These are phyloP conservation scores for Lonicera japonica DNA, from an alignment of 129 eudicot species.

Conservation along the genomic window DNA sequence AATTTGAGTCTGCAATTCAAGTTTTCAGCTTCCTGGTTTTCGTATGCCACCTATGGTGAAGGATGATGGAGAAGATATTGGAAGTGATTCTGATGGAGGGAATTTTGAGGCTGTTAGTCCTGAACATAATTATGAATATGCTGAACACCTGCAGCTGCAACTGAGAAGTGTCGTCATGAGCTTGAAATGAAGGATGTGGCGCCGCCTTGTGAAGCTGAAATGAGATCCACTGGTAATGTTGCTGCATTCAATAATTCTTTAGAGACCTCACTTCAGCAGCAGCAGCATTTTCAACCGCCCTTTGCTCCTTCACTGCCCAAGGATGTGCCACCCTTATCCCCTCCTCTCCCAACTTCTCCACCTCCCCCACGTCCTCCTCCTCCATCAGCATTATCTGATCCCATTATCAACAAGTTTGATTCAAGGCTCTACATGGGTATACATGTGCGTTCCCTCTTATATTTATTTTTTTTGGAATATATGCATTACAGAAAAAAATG, in stretches of 20 bases:
- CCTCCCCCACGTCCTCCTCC: conserved; percentile 40
- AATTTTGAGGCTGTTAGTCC: conserved; percentile 96
- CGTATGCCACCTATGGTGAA: conserved; percentile 80
- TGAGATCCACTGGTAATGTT: conserved; percentile 8
- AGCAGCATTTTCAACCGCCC: conserved; percentile 16
- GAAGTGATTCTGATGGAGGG: conserved; percentile 78
- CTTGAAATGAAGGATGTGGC: conserved; percentile 97
- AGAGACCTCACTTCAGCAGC: conserved; percentile 24
- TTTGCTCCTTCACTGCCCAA: conserved; percentile 49
- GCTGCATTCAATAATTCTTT: conserved; percentile 10
- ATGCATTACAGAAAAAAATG: conserved; percentile 52
- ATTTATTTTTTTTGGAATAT: too few relatives aligned
- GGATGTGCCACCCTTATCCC: conserved; percentile 45
- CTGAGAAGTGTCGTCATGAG: conserved; percentile 68
- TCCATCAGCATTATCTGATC: conserved; percentile 18
- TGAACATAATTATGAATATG: conserved; percentile 45
- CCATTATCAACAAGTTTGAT: conserved; percentile 21
- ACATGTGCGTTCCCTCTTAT: conserved; percentile 52
- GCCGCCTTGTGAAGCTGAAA: conserved; percentile 52
- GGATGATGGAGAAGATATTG: conserved; percentile 64
- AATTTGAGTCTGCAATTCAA: conserved; percentile 88
- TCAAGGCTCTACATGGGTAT: conserved; percentile 29
- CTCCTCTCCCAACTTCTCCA: conserved; percentile 48
- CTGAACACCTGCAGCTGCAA: conserved; percentile 42
- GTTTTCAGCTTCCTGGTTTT: conserved; percentile 80